Evolutionary conservation across 164 flowering plant genomes (phyloP), one percentile per base, ranked within the genome.

Genomic region (Dillenia turbinata): DNA sequence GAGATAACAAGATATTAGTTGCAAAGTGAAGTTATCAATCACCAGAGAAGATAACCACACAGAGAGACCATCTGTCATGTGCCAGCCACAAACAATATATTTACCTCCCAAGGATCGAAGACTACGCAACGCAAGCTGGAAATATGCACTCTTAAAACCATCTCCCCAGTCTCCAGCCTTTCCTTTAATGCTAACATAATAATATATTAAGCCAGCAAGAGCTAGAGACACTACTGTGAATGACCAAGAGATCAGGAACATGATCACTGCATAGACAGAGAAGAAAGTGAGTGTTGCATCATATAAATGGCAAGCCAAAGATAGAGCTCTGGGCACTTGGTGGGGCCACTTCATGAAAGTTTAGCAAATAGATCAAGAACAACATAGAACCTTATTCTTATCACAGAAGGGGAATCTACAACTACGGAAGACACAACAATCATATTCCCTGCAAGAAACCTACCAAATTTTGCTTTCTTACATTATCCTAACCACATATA

Each of bases 101-200:
- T 48, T 69, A 95, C 99, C 99, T 83, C 99, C 99, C 10, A 95
- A 74, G 47, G 97, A 95, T 56, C 99, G 93, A 54, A 95, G 90
- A 78, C 99, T 95, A 49, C 96, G 92, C 48, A 95, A 92, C 15
- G 99, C 99, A 56, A 95, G 80, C 52, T 92, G 99, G 79, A 95
- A 95, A 73, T 95, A 95, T 47, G 99, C 99, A 84, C 99, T 95
- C 73, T 95, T 95, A 79, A 95, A 89, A 59, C 99, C 99, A 74
- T 95, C 99, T 16, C 99, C 99, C 99, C 99, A 95, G 69, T 95
- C 97, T 53, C 99, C 99, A 67, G 99, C 99, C 74, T 95, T 95
- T 57, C 99, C 99, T 76, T 90, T 89, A 60, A 95, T 53, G 79
- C 97, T 72, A 64, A 95, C 99, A 66, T 95, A 95, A 69, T 95